Percentiles rank a stretch among this genome's conserved stretches.
These are phyloP conservation scores for Quercus tomentella DNA, from an alignment of 331 rosid genomes.

Conservation along the genomic window DNA sequence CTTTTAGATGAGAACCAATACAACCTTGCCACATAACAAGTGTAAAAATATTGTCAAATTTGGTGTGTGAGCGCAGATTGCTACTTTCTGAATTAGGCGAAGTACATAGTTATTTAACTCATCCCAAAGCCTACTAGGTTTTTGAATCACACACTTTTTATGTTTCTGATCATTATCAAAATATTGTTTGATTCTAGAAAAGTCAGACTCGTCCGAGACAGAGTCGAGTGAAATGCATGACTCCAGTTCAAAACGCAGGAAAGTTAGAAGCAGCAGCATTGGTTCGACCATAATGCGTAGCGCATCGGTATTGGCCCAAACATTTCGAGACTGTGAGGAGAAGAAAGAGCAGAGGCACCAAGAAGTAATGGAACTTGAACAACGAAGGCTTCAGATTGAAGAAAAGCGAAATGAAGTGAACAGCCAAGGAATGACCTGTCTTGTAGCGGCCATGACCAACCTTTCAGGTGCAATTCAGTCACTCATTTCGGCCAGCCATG, in stretches of 20 bases:
- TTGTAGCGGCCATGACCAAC: conserved; percentile 47
- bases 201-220: conserved; percentile 43
- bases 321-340: conserved; percentile 42
- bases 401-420: conserved; percentile 43
- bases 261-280: conserved; percentile 26
- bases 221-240: conserved; percentile 34
- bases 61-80: too few relatives aligned
- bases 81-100: too few relatives aligned
- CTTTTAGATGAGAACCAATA: too few relatives aligned
- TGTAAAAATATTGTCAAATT: too few relatives aligned
- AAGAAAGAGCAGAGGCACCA: conserved; percentile 56
- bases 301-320: conserved; percentile 42
- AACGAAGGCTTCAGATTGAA: conserved; percentile 43
- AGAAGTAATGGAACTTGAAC: conserved; percentile 43
- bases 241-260: conserved; percentile 38
- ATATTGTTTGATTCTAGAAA: conserved; percentile 24
- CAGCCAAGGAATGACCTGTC: conserved; percentile 47
- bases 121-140: background rate
- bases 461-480: conserved; percentile 65
- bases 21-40: too few relatives aligned
- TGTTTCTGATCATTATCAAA: background rate
- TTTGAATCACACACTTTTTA: too few relatives aligned
- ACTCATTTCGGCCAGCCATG: conserved; percentile 40
- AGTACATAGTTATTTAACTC: background rate
- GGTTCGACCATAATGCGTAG: conserved; percentile 54